Evolutionary conservation across 164 flowering plant species (phyloP).

Genomic region (Chimonanthus salicifolius): DNA sequence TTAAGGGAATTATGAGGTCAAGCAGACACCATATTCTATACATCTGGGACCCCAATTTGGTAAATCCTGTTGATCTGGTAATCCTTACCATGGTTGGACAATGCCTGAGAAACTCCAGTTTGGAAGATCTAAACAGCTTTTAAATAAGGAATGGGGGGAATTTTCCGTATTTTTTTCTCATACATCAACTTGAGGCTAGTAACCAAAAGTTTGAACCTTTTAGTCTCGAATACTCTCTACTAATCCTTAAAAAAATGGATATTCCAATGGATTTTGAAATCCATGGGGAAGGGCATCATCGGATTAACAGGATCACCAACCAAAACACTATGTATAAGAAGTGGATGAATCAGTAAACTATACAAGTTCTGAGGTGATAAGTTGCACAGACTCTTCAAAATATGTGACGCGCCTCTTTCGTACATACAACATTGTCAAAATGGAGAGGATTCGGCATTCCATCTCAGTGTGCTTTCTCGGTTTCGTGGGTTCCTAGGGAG

Average conservation of each 20-base stretch:
- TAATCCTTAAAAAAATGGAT: too few relatives aligned
- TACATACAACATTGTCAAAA: too few relatives aligned
- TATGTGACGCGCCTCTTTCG: too few relatives aligned
- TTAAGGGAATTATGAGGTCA: background rate
- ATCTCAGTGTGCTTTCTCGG: too few relatives aligned
- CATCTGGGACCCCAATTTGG: background rate
- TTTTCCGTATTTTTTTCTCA: background rate
- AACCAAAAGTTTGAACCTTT: background rate
- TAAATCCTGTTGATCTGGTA: background rate
- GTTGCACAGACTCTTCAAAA: too few relatives aligned
- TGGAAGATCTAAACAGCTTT: background rate
- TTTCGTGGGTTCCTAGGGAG: too few relatives aligned
- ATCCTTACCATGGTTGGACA: background rate
- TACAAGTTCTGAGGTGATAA: background rate
- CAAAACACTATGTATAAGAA: background rate
- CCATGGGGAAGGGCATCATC: background rate
- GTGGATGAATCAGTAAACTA: background rate
- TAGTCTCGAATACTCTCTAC: background rate
- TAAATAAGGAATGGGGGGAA: background rate
- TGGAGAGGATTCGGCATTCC: too few relatives aligned
- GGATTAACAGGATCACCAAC: background rate
- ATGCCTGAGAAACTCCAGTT: background rate
- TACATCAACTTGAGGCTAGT: background rate
- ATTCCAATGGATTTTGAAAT: too few relatives aligned
- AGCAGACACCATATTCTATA: background rate